These are phyloP conservation scores for Apiotrichum brassicae DNA, from an alignment of 1,284 basidiomycete genomes.

Conservation along the genomic window DNA sequence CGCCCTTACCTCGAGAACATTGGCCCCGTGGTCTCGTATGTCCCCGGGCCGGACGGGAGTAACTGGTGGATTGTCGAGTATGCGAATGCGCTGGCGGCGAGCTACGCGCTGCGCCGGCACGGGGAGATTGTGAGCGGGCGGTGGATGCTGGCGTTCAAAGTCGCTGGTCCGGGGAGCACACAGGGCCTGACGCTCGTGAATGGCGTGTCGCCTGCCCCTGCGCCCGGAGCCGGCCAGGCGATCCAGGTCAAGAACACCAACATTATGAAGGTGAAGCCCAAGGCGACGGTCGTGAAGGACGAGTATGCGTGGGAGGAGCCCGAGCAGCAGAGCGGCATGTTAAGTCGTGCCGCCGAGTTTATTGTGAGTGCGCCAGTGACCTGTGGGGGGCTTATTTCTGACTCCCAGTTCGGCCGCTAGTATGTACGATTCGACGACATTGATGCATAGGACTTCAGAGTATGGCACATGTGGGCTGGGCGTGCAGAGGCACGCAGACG, in stretches of 20 bases:
- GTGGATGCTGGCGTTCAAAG: constrained; percentile 41
- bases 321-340: constrained; percentile 25
- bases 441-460: constrained; percentile 14
- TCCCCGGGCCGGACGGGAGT: constrained; percentile 33
- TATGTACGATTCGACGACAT: constrained; percentile 13
- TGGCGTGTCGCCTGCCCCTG: constrained; percentile 2
- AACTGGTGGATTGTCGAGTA: constrained; percentile 40
- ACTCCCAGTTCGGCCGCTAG: constrained; percentile 18
- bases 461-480: constrained; percentile 1
- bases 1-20: constrained; percentile 31
- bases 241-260: constrained; percentile 21
- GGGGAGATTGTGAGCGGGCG: constrained; percentile 37
- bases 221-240: constrained; percentile 20
- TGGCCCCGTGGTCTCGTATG: constrained; percentile 30
- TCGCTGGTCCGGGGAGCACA: constrained; percentile 23
- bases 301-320: constrained; percentile 36
- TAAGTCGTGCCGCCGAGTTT: constrained; percentile 18
- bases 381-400: neutral
- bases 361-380: constrained; percentile 11
- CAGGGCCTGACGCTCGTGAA: constrained; percentile 23
- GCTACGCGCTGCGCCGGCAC: constrained; percentile 34
- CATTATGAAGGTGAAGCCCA: constrained; percentile 23
- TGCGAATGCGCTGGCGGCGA: constrained; percentile 25
- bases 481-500: neutral
- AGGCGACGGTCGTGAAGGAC: constrained; percentile 14